Evolutionary conservation across 306 rosid species (phyloP).

Genomic region (Vigna reflexopilosa): DNA sequence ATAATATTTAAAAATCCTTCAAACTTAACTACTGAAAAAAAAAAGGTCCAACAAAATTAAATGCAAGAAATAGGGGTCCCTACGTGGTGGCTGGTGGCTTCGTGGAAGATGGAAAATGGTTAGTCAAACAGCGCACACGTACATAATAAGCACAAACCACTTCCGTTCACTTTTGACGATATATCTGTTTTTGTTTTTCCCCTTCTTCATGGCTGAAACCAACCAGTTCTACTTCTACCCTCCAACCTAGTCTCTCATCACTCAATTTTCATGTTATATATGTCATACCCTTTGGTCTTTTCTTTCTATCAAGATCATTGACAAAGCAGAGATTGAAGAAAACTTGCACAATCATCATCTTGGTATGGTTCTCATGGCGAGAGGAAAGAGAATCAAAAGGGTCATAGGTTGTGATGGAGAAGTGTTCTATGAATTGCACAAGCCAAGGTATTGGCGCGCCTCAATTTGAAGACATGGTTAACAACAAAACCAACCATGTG

Average conservation of each 20-base stretch:
- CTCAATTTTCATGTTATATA: neutral
- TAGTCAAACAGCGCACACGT: constrained; percentile 53
- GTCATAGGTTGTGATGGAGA: constrained; percentile 39
- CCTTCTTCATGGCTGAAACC: constrained; percentile 11
- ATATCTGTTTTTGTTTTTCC: neutral
- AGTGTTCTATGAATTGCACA: constrained; percentile 42
- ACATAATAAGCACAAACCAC: constrained; percentile 32
- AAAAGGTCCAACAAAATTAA: constrained; percentile 11
- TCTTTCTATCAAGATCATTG: neutral
- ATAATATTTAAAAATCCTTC: neutral
- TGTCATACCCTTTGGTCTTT: neutral
- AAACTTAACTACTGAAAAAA: constrained; percentile 4
- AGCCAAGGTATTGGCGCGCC: constrained; percentile 74
- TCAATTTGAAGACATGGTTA: constrained; percentile 78
- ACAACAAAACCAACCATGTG: constrained; percentile 48
- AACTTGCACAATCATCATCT: neutral
- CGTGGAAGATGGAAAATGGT: constrained; percentile 45
- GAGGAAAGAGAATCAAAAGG: neutral
- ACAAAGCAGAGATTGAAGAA: neutral
- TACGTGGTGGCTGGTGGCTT: constrained; percentile 44
- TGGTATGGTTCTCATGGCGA: neutral
- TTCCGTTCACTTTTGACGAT: constrained; percentile 22
- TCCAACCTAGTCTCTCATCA: neutral
- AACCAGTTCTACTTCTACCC: neutral
- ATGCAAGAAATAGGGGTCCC: constrained; percentile 46